Conservation (phyloP, 1,139 yeast species). For the Taphrina communis region DNA sequence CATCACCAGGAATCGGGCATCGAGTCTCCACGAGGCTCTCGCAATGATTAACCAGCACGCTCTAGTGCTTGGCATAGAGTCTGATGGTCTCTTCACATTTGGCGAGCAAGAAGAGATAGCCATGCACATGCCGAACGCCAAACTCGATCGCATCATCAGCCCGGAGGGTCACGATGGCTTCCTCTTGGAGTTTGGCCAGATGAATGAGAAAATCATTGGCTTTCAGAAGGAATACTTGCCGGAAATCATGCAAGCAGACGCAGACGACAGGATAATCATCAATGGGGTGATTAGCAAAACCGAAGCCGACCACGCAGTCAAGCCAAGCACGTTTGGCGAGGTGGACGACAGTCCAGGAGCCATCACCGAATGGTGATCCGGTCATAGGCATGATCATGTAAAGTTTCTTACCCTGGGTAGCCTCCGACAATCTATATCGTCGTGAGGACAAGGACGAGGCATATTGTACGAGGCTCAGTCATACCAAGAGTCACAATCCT, state of each 20-base stretch:
- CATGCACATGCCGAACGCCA: constrained; percentile 70
- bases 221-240: constrained; percentile 67
- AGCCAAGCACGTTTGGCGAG: constrained; percentile 88
- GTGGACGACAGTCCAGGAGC: constrained; percentile 59
- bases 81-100: constrained; percentile 91
- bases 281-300: constrained; percentile 51
- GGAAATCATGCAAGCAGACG: constrained; percentile 63
- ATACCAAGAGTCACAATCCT: too few relatives aligned
- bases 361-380: constrained; percentile 32
- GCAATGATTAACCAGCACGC: constrained; percentile 71
- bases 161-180: constrained; percentile 99
- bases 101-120: constrained; percentile 89
- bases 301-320: constrained; percentile 55
- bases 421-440: too few relatives aligned
- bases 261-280: constrained; percentile 56
- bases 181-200: constrained; percentile 80
- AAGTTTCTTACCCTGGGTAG: too few relatives aligned
- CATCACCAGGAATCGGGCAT: constrained; percentile 77
- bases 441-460: too few relatives aligned
- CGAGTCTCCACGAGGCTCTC: constrained; percentile 59
- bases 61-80: constrained; percentile 81
- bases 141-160: constrained; percentile 73
- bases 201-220: constrained; percentile 70
- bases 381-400: too few relatives aligned
- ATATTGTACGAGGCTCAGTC: too few relatives aligned